A percentile compares a stretch with the other conserved stretches of the same genome.
Evolutionary conservation across 306 rosid species (phyloP).

Genomic region (Mucuna pruriens): DNA sequence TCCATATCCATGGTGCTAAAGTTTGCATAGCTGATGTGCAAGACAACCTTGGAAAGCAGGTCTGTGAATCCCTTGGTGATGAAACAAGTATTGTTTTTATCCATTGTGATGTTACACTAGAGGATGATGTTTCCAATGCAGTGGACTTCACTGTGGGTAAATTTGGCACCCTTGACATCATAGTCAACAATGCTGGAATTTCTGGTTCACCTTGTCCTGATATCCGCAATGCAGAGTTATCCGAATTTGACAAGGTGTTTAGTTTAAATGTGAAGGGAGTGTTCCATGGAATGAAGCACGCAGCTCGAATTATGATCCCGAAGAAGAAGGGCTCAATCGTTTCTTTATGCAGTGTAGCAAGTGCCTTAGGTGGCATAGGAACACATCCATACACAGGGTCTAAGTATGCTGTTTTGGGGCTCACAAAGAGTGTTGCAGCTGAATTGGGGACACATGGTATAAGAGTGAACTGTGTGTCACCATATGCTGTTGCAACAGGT

Average conservation of each 20-base stretch:
- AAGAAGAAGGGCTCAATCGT: conserved; percentile 74
- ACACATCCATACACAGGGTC: conserved; percentile 81
- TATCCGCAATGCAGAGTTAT: conserved; percentile 64
- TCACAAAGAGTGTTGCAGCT: conserved; percentile 80
- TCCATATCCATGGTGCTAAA: conserved; percentile 81
- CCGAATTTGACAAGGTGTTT: conserved; percentile 80
- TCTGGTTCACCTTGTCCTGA: conserved; percentile 71
- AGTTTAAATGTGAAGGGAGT: conserved; percentile 77
- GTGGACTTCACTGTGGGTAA: conserved; percentile 57
- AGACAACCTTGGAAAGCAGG: conserved; percentile 65
- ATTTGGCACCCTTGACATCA: conserved; percentile 81
- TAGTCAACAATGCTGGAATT: conserved; percentile 88
- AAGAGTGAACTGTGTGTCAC: conserved; percentile 76
- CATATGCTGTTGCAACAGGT: conserved; percentile 59
- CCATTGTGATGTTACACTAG: conserved; percentile 74
- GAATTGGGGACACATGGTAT: conserved; percentile 71
- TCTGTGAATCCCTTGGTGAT: conserved; percentile 54
- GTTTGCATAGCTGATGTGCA: conserved; percentile 77
- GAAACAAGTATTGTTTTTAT: conserved; percentile 44
- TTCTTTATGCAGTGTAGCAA: conserved; percentile 65
- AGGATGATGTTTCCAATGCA: conserved; percentile 63
- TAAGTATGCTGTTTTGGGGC: conserved; percentile 81
- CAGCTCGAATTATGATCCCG: conserved; percentile 75
- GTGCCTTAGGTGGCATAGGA: conserved; percentile 59
- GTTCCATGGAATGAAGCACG: conserved; percentile 85